phyloP scores from a whole-genome alignment of 2,329 filamentous ascomycete genomes.

The Fusarium acutatum region DNA sequence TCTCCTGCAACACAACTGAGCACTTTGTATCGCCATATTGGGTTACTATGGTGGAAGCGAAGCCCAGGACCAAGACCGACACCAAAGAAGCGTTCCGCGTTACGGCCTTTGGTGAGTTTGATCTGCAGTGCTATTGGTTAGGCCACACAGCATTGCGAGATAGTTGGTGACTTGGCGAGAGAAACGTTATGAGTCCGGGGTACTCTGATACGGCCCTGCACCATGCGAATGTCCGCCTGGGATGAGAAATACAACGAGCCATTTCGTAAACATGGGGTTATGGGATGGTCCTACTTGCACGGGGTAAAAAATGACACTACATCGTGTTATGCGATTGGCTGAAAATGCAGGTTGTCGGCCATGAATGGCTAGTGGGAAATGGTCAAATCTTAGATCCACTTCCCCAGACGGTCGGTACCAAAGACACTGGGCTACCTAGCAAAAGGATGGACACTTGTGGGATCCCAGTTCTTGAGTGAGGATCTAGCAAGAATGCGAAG shows the following conservation, averaged over 20 bases:
- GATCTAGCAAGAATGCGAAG: no score
- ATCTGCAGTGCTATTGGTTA: not conserved
- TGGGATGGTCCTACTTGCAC: accelerated
- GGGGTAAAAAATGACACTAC: not conserved
- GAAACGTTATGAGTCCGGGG: no score
- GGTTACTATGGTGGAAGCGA: not conserved
- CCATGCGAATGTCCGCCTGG: accelerated
- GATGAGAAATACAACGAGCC: not conserved
- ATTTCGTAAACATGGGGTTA: not conserved
- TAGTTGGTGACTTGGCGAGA: no score
- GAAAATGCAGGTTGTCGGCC: accelerated
- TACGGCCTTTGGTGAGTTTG: not conserved
- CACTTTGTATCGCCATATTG: no score
- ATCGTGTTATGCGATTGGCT: not conserved
- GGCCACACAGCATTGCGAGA: no score
- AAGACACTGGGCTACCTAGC: no score
- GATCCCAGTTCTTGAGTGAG: conserved; percentile 99
- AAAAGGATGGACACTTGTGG: conserved; percentile 91
- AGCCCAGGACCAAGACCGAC: accelerated
- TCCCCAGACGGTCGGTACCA: no score
- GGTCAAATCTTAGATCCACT: not conserved
- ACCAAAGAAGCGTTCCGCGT: not conserved
- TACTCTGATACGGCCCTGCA: not conserved
- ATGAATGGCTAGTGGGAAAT: not conserved
- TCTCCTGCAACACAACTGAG: not conserved